Conservation (phyloP, 805 yeast genomes). For the Lachancea meyersii region DNA sequence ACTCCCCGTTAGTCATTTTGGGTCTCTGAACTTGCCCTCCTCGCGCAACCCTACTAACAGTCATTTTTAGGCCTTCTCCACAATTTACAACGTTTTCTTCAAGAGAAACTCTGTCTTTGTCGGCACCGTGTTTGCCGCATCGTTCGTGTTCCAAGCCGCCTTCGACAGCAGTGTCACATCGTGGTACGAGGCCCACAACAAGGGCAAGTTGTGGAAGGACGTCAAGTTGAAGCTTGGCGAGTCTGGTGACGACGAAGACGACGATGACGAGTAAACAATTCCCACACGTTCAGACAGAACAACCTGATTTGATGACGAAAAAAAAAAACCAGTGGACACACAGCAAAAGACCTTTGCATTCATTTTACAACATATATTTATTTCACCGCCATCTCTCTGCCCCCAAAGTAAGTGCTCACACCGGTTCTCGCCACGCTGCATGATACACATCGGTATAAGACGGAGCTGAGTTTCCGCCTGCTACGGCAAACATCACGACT, state of each 20-base stretch:
- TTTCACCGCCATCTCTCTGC: background rate
- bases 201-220: constrained; percentile 82
- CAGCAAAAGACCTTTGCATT: no score
- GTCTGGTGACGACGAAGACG: constrained; percentile 52
- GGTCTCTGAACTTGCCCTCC: no score
- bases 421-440: no score
- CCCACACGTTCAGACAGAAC: background rate
- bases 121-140: constrained; percentile 72
- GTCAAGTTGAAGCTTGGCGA: constrained; percentile 53
- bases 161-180: constrained; percentile 61
- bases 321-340: no score
- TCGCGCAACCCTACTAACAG: no score
- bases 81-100: constrained; percentile 60
- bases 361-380: background rate
- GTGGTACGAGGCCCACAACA: constrained; percentile 74
- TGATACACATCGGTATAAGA: no score
- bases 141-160: constrained; percentile 78
- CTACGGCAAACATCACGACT: background rate
- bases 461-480: no score
- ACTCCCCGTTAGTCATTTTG: no score
- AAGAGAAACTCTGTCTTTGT: constrained; percentile 90
- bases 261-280: constrained; percentile 34
- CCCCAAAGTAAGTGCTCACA: no score
- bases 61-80: constrained; percentile 35
- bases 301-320: no score